A percentile compares a stretch with the other conserved stretches of the same genome.
Evolutionary conservation across 2,329 filamentous ascomycete species (phyloP).

Genomic region (Colletotrichum orchidophilum): DNA sequence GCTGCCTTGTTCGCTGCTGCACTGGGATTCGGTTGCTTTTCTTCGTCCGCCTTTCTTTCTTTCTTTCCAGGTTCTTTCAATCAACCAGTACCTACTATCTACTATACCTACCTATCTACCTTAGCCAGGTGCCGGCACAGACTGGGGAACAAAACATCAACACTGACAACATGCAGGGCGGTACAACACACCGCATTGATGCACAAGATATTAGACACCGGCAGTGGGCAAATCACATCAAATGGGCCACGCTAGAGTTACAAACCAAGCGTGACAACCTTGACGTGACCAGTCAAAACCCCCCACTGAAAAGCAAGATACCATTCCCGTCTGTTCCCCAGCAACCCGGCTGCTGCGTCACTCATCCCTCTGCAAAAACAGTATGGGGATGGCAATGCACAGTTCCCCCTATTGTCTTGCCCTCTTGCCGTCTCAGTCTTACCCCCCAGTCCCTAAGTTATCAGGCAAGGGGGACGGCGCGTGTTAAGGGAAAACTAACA

Average conservation of each 20-base stretch:
- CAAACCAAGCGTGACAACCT: background rate
- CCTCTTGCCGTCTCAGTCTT: background rate
- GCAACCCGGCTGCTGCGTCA: slow-evolving; percentile 28
- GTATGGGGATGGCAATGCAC: background rate
- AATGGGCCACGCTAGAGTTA: background rate
- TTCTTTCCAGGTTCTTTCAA: too few relatives aligned
- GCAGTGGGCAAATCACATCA: background rate
- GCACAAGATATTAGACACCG: background rate
- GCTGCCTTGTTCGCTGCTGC: background rate
- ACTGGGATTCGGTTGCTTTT: slow-evolving; percentile 10
- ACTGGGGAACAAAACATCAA: background rate
- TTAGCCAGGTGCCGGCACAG: background rate
- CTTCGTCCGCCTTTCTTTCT: background rate
- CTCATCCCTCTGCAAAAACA: background rate
- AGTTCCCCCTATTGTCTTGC: background rate
- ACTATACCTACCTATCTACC: too few relatives aligned
- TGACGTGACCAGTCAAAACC: background rate
- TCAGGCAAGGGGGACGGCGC: background rate
- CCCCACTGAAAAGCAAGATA: slow-evolving; percentile 17
- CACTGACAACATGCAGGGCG: background rate
- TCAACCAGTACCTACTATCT: too few relatives aligned
- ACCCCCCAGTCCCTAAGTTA: background rate
- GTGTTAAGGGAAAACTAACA: background rate
- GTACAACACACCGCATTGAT: background rate
- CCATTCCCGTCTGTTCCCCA: slow-evolving; percentile 33